Conservation (phyloP, 495 filamentous ascomycete genomes). For the Aspergillus leporis region DNA sequence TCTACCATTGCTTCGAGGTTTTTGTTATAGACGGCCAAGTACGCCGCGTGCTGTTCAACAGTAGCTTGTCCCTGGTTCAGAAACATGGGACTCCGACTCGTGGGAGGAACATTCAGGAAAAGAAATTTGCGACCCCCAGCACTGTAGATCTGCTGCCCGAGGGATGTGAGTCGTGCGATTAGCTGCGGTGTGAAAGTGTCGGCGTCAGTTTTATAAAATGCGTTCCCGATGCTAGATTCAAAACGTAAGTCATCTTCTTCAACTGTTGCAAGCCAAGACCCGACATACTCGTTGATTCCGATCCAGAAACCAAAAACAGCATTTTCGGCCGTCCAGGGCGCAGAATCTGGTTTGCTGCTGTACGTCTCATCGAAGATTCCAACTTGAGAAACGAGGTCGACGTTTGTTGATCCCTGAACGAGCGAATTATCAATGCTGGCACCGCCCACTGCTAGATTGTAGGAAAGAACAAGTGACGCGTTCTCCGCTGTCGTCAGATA, state of each 20-base stretch:
- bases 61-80: slow-evolving; percentile 25
- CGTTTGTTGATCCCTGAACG: slow-evolving; percentile 27
- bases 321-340: slow-evolving; percentile 61
- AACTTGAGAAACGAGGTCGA: slow-evolving; percentile 35
- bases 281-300: slow-evolving; percentile 69
- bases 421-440: slow-evolving; percentile 56
- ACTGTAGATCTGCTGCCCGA: slow-evolving; percentile 58
- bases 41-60: slow-evolving; percentile 26
- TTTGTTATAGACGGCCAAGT: slow-evolving; percentile 35
- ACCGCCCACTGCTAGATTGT: slow-evolving; percentile 58
- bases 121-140: slow-evolving; percentile 73
- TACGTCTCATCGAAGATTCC: slow-evolving; percentile 30
- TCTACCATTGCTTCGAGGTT: slow-evolving; percentile 29
- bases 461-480: slow-evolving; percentile 49
- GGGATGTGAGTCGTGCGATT: slow-evolving; percentile 56
- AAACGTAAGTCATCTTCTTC: neutral
- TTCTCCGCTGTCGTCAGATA: slow-evolving; percentile 58
- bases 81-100: slow-evolving; percentile 63
- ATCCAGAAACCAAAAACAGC: slow-evolving; percentile 72
- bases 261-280: neutral
- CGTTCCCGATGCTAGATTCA: slow-evolving; percentile 56
- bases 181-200: slow-evolving; percentile 50
- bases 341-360: slow-evolving; percentile 33
- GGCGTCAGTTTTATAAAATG: slow-evolving; percentile 50
- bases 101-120: slow-evolving; percentile 73